A percentile compares a stretch with the other conserved stretches of the same genome.
phyloP scores from a whole-genome alignment of 148 eudicot species.

The Amaranthus hypochondriacus region DNA sequence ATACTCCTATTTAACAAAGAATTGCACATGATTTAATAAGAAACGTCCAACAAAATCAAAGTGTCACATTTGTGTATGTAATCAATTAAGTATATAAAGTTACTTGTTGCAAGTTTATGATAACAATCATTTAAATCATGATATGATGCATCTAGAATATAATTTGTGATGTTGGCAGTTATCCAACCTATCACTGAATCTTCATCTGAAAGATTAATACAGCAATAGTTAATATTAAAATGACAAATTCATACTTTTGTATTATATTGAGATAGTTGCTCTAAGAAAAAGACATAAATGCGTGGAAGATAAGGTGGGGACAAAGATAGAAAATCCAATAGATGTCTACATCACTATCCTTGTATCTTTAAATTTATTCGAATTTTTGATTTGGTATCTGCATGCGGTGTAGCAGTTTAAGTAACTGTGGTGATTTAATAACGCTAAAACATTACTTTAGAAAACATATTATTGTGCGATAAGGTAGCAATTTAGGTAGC shows the following conservation, averaged over 20 bases:
- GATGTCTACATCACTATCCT: background rate
- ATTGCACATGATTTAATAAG: too few species aligned
- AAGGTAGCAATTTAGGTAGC: too few species aligned
- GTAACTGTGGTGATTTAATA: too few species aligned
- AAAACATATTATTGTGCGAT: too few species aligned
- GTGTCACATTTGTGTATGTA: background rate
- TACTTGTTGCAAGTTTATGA: background rate
- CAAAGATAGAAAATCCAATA: background rate
- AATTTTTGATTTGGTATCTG: too few species aligned
- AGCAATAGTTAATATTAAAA: background rate
- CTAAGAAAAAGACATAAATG: background rate
- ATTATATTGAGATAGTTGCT: background rate
- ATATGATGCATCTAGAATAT: background rate
- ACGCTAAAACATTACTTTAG: too few species aligned
- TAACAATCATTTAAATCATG: background rate
- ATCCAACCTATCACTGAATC: background rate
- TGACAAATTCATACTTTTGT: too few species aligned
- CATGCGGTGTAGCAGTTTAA: too few species aligned
- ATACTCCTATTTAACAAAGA: too few species aligned
- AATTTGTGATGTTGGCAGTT: constrained; percentile 1
- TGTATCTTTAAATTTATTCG: background rate
- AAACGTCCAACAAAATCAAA: too few species aligned
- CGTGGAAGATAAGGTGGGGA: background rate
- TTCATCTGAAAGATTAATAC: background rate
- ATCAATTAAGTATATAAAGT: background rate